These are phyloP conservation scores for Asclepias syriaca DNA, from an alignment of 257 asterid genomes.

Conservation along the genomic window DNA sequence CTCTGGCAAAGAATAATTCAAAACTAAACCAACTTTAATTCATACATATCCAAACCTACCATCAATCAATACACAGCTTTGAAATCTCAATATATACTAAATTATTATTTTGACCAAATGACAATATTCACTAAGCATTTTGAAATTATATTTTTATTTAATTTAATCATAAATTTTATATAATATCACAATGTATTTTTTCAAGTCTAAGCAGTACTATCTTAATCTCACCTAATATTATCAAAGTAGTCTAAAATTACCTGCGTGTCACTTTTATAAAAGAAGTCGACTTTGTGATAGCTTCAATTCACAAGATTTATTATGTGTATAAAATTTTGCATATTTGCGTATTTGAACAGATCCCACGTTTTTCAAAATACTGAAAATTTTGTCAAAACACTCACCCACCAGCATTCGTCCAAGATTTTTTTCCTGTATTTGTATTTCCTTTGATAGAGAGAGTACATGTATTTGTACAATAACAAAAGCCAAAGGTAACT, in stretches of 20 bases:
- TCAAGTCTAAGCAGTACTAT: background rate
- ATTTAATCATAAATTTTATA: too few species aligned
- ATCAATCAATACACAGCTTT: background rate
- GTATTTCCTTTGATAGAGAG: too few species aligned
- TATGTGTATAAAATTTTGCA: too few species aligned
- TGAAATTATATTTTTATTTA: too few species aligned
- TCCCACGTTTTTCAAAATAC: background rate
- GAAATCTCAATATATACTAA: background rate
- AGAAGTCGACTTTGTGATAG: background rate
- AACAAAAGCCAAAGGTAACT: background rate
- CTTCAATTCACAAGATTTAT: background rate
- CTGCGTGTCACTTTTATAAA: background rate
- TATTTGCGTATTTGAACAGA: background rate
- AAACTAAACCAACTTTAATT: background rate
- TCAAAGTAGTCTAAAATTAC: background rate
- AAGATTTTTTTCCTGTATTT: background rate
- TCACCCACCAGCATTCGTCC: background rate
- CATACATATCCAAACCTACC: background rate
- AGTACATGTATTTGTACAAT: background rate
- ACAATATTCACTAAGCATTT: too few species aligned
- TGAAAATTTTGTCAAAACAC: background rate
- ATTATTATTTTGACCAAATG: too few species aligned
- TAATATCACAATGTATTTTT: too few species aligned
- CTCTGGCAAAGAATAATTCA: too few species aligned
- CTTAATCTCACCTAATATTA: constrained; percentile 5